Evolutionary conservation across 2,329 filamentous ascomycete genomes (phyloP), one percentile per base, ranked within the genome.

Genomic region (Verticillium longisporum): DNA sequence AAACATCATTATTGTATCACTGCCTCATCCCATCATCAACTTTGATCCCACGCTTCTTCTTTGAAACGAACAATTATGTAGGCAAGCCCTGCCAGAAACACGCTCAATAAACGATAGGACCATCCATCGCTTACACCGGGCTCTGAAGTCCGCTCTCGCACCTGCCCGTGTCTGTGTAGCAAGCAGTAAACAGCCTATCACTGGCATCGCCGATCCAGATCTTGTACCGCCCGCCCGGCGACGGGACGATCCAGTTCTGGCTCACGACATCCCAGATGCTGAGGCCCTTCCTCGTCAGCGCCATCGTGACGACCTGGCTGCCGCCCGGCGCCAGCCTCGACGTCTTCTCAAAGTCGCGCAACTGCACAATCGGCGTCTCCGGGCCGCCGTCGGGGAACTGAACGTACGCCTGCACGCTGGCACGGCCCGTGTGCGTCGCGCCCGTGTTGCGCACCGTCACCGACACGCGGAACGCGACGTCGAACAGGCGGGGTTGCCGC

Each of bases 301-400:
- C 74, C 66, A 92, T 78, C 21, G 79, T 77, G 0, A 91, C 81
- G 0, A 74, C 79, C 61, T 73, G 72, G 3, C 73, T 80, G 68
- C 85, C 77, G 0, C 84, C 85, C 0, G 80, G 77, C 4, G 79
- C 75, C 15, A 92, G 72, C 32, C 75, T 71, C 13, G 63, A 60
- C 2, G 90, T 76, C 77, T 92, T 92, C 64, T 88, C 86, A 69
- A 92, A 92, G 34, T 88, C 88, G 14, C 90, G 83, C 21, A 92
- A 78, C n/a, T 87, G 85, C 61, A 81, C 81, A 2, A 86, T 72
- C 0, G 89, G 89, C 58, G 91, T 92, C 33, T 91, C 88, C 45
- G 80, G 74, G 15, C 66, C 66, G 54, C 65, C 69, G 1, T 65
- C 67, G 0, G 79, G 78, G 61, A 76, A 79, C 62, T 78, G 74